Conservation (phyloP, 352 stramenopile species). For the Phytophthora hybrid region DNA sequence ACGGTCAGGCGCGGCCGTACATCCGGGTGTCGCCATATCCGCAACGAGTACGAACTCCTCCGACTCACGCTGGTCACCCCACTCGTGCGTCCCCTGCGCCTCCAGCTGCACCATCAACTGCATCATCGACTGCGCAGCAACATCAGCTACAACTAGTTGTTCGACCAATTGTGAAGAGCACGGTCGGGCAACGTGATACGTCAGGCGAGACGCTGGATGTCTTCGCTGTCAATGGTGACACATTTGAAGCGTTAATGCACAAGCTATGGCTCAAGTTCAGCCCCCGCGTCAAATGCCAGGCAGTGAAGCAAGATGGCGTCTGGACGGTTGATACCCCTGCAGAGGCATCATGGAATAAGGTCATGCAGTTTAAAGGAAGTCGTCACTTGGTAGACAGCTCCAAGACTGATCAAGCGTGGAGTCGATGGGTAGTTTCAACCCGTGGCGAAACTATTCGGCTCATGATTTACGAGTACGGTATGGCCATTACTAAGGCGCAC, state of each 20-base stretch:
- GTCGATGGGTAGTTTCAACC: background rate
- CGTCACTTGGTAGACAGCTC: background rate
- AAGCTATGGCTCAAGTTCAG: slow-evolving; percentile 3
- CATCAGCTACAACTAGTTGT: background rate
- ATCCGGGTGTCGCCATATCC: too few species aligned
- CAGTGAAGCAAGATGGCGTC: slow-evolving; percentile 2
- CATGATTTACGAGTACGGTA: background rate
- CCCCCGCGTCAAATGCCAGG: slow-evolving; percentile 1
- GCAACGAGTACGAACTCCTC: too few species aligned
- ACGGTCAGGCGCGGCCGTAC: too few species aligned
- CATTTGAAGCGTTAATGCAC: slow-evolving; percentile 6
- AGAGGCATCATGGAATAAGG: background rate
- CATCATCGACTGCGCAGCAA: background rate
- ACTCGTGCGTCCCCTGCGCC: too few species aligned
- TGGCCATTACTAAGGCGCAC: background rate
- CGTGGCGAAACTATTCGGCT: slow-evolving; percentile 1
- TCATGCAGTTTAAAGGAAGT: slow-evolving; percentile 16
- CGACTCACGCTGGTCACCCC: too few species aligned
- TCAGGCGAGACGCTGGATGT: background rate
- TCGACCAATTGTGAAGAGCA: background rate
- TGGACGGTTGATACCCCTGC: background rate
- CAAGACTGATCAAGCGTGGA: slow-evolving; percentile 4
- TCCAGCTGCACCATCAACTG: too few species aligned
- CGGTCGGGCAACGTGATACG: background rate
- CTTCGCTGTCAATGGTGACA: slow-evolving; percentile 10